Evolutionary conservation across 129 eudicot species (phyloP).

Genomic region (Flaveria ramosissima): DNA sequence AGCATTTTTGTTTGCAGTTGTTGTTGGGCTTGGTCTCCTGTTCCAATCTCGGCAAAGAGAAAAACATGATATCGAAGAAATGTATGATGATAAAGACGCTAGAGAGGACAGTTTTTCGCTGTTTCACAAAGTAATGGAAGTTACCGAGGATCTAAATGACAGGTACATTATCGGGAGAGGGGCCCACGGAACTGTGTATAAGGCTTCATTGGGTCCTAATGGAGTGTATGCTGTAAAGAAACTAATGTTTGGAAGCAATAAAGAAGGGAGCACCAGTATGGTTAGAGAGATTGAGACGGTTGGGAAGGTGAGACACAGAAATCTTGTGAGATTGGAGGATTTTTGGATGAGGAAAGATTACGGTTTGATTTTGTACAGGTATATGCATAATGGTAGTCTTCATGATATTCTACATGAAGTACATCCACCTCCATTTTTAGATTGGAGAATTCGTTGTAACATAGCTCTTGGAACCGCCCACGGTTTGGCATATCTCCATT

Average conservation of each 20-base stretch:
- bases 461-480: constrained; percentile 83
- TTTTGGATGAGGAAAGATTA: constrained; percentile 72
- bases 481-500: constrained; percentile 80
- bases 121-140: constrained; percentile 55
- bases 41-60: constrained; percentile 29
- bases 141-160: constrained; percentile 67
- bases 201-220: constrained; percentile 57
- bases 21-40: constrained; percentile 43
- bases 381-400: constrained; percentile 88
- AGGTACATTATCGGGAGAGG: constrained; percentile 78
- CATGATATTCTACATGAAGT: constrained; percentile 65
- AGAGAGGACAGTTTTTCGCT: constrained; percentile 46
- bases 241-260: constrained; percentile 51
- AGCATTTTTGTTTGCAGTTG: constrained; percentile 36
- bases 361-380: constrained; percentile 64
- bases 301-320: constrained; percentile 82
- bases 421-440: constrained; percentile 49
- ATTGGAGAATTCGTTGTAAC: constrained; percentile 64
- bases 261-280: constrained; percentile 67
- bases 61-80: constrained; percentile 39
- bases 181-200: constrained; percentile 86
- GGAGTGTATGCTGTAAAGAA: constrained; percentile 72
- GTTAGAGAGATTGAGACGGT: constrained; percentile 79
- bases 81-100: constrained; percentile 35
- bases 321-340: constrained; percentile 65